Percentiles rank a stretch among this genome's conserved stretches.
Evolutionary conservation across 1,284 basidiomycete species (phyloP).

Genomic region (Schizopora paradoxa): DNA sequence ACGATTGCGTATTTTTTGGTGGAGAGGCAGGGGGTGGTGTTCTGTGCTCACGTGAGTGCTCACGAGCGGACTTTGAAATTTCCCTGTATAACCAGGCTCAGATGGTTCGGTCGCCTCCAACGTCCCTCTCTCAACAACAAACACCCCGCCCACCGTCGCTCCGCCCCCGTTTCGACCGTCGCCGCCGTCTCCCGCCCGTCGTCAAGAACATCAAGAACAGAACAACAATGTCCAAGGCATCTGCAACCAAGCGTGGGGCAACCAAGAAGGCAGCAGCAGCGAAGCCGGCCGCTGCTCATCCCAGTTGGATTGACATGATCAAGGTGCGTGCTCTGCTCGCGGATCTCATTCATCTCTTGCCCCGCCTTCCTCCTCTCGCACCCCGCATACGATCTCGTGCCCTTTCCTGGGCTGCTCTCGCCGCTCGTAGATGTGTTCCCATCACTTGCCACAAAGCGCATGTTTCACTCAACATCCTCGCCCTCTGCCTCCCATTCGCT

Average conservation of each 20-base stretch:
- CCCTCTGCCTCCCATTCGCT: neutral
- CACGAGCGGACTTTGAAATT: neutral
- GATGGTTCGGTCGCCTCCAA: too few species aligned
- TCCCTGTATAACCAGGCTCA: too few species aligned
- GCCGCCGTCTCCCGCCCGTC: neutral
- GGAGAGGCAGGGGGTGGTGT: too few species aligned
- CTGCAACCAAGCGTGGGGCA: slow-evolving; percentile 34
- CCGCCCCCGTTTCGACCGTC: neutral
- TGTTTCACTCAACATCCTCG: neutral
- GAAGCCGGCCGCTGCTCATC: slow-evolving; percentile 30
- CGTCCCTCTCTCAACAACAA: neutral
- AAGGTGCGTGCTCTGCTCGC: slow-evolving; percentile 37
- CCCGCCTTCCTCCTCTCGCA: neutral
- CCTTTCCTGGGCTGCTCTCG: neutral
- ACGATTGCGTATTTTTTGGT: too few species aligned
- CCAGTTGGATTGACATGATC: slow-evolving; percentile 60
- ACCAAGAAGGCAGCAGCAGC: slow-evolving; percentile 23
- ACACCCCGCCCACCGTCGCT: neutral
- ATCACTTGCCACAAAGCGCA: neutral
- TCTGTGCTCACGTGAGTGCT: slow-evolving; percentile 1
- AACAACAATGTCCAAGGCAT: slow-evolving; percentile 32
- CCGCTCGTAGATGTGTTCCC: neutral
- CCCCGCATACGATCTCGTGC: neutral
- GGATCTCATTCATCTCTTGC: too few species aligned
- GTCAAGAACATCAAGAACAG: slow-evolving; percentile 19